phyloP scores from a whole-genome alignment of 2,329 filamentous ascomycete species.

The Metarhizium rileyi region DNA sequence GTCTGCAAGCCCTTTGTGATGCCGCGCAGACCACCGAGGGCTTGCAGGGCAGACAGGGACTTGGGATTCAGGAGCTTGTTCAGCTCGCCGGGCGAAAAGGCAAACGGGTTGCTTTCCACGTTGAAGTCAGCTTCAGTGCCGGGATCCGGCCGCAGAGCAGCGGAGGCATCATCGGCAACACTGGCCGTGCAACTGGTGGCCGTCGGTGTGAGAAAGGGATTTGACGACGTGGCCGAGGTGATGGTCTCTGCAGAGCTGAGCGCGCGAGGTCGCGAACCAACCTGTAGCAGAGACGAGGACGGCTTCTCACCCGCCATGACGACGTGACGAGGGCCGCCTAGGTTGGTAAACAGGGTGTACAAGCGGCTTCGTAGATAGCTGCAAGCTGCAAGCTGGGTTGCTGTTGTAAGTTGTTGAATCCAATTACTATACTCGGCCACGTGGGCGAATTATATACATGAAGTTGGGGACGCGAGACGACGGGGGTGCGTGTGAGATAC shows the following conservation, averaged over 20 bases:
- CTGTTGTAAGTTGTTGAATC: too few relatives aligned
- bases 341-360: neutral
- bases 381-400: too few relatives aligned
- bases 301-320: neutral
- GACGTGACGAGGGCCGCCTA: neutral
- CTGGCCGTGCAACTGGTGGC: constrained; percentile 10
- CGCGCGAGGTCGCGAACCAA: constrained; percentile 8
- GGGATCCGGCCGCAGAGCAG: constrained; percentile 58
- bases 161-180: constrained; percentile 25
- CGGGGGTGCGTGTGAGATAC: neutral
- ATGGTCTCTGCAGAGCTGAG: constrained; percentile 12
- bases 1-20: constrained; percentile 65
- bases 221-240: constrained; percentile 11
- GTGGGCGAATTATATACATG: too few relatives aligned
- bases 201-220: constrained; percentile 16
- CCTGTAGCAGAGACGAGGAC: constrained; percentile 5
- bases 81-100: constrained; percentile 73
- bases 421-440: too few relatives aligned
- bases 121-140: constrained; percentile 62
- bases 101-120: constrained; percentile 69
- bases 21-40: constrained; percentile 62
- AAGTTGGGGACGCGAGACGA: too few relatives aligned
- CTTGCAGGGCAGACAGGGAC: constrained; percentile 63
- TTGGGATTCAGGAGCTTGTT: constrained; percentile 75
- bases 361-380: neutral